Evolutionary conservation across 106 monocot species (phyloP).

Genomic region (Dactylorhiza incarnata): DNA sequence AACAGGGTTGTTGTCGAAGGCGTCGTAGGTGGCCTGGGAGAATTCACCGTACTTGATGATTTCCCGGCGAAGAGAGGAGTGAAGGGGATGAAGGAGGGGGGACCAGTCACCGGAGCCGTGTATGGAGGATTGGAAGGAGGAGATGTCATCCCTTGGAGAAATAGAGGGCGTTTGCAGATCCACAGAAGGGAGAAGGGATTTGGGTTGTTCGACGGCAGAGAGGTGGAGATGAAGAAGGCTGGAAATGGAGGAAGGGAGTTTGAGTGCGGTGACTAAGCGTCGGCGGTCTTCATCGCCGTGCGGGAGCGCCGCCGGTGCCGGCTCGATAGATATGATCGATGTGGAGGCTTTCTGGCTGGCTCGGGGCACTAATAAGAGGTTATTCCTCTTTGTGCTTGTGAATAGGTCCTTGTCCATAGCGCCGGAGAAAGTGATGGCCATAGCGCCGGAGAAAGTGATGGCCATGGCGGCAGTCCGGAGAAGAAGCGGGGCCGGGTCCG

Average conservation of each 20-base stretch:
- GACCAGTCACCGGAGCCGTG: constrained; percentile 51
- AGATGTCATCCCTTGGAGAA: constrained; percentile 53
- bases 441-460: too few relatives aligned
- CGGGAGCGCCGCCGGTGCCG: too few relatives aligned
- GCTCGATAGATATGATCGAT: too few relatives aligned
- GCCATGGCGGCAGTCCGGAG: too few relatives aligned
- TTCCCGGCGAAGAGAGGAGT: constrained; percentile 64
- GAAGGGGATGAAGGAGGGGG: constrained; percentile 47
- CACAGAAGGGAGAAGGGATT: not conserved
- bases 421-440: too few relatives aligned
- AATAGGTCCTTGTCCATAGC: too few relatives aligned
- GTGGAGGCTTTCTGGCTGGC: too few relatives aligned
- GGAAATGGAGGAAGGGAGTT: constrained; percentile 12
- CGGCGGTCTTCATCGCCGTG: not conserved
- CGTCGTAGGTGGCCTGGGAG: constrained; percentile 72
- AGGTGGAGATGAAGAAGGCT: constrained; percentile 14
- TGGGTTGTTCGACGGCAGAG: constrained; percentile 7
- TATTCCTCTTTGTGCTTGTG: too few relatives aligned
- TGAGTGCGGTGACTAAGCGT: not conserved
- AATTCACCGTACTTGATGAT: constrained; percentile 76
- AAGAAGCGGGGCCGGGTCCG: too few relatives aligned
- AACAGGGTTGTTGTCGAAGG: constrained; percentile 52
- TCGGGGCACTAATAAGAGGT: too few relatives aligned
- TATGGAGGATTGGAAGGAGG: constrained; percentile 23
- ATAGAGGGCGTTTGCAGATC: constrained; percentile 8